Base-by-base conservation (phyloP, 331 rosid species). In the Arachis monticola region DNA sequence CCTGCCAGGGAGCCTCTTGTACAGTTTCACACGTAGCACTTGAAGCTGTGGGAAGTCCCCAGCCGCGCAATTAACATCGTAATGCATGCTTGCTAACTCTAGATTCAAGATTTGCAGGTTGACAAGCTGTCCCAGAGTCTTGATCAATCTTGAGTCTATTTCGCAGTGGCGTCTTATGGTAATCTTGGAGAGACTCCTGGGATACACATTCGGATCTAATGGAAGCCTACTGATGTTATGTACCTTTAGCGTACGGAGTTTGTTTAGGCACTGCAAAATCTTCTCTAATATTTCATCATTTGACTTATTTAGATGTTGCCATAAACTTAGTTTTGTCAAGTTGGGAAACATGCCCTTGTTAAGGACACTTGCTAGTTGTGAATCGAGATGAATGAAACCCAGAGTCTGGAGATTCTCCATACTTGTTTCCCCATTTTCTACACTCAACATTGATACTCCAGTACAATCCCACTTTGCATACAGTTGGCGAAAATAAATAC, bases 51-150 rank as follows among this genome's bases (percentile, higher is more conserved):
- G 9, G 55, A 71, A 71, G 10, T 5, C 58, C 6, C 48, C 70
- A 17, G 31, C 4, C 0, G 8, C 66, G 53, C 42, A 57, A 2
- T 57, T 13, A 14, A 71, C n/a, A 48, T 3, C 6, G 41, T 5
- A 5, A 48, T 0, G n/a, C 53, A 8, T 1, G 9, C 0, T 9
- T 48, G 4, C 13, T 0, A 1, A 9, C 5, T 2, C 4, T 48
- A 71, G 30, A 47, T 79, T 79, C 64, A 79, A 27, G 35, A 72
- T 51, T 12, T 12, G 59, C 3, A 79, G 70, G 11, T 59, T 64
- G 42, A 11, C 3, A 47, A 65, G 58, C 5, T 6, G 3, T 3
- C 57, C 79, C 5, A 65, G 38, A 13, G 35, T 13, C 0, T 6
- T 27, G 59, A 47, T 64, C 8, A 1, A 30, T 9, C 1, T 11